These are phyloP conservation scores for Apiospora rasikravindrae DNA, from an alignment of 2,329 filamentous ascomycete species.

Conservation along the genomic window DNA sequence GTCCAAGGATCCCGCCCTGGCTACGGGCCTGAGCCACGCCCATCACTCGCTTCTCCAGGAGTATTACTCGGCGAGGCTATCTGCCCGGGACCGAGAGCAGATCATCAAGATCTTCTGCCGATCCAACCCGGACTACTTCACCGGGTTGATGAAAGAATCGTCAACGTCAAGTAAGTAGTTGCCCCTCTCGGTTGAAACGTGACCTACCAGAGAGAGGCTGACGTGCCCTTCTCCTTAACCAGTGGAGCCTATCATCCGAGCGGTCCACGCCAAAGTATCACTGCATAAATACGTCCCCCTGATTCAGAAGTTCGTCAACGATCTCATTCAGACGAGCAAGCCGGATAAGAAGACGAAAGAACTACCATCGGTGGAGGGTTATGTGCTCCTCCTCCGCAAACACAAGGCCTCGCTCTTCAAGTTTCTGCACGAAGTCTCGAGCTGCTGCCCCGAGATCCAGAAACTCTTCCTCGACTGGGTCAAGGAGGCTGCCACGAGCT, in stretches of 20 bases:
- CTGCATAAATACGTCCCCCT: conserved; percentile 72
- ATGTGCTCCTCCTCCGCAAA: conserved; percentile 67
- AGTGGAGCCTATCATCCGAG: conserved; percentile 67
- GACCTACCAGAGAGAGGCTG: background rate
- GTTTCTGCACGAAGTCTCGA: conserved; percentile 73
- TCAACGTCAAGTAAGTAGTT: conserved; percentile 67
- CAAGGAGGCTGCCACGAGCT: conserved; percentile 65
- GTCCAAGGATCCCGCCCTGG: conserved; percentile 49
- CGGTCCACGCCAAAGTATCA: conserved; percentile 73
- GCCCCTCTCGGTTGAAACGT: accelerated
- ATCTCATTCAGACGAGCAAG: conserved; percentile 68
- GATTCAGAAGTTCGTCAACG: conserved; percentile 70
- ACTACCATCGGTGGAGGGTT: conserved; percentile 72
- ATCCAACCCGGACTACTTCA: conserved; percentile 74
- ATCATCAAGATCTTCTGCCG: conserved; percentile 71
- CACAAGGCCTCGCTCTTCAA: conserved; percentile 69
- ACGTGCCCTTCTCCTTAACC: background rate
- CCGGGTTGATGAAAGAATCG: conserved; percentile 66
- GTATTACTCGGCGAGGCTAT: conserved; percentile 73
- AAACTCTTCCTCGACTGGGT: conserved; percentile 66
- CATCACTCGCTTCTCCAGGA: conserved; percentile 71
- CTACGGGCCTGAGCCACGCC: conserved; percentile 55
- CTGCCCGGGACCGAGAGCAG: conserved; percentile 74
- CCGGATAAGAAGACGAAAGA: conserved; percentile 46
- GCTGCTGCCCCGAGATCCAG: conserved; percentile 70